Conservation (phyloP, 2,329 filamentous ascomycete species). For the Davidsoniella australis region DNA sequence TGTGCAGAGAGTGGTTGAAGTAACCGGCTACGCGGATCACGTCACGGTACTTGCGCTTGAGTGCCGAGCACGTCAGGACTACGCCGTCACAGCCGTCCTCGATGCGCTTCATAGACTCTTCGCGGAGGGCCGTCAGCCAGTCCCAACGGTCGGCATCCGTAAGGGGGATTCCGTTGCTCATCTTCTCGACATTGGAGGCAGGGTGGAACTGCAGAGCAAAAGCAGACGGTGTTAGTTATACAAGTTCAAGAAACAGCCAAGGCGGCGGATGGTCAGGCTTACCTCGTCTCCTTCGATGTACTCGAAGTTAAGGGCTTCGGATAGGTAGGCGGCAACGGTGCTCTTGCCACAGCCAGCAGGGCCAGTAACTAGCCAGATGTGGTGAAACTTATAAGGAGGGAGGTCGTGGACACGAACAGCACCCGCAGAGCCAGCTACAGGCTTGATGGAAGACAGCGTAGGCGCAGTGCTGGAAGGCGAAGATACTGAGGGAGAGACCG, state of each 20-base stretch:
- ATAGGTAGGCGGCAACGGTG: constrained; percentile 51
- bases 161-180: constrained; percentile 66
- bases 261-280: constrained; percentile 18
- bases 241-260: neutral
- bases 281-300: constrained; percentile 69
- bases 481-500: constrained; percentile 13
- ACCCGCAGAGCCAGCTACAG: neutral
- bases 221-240: constrained; percentile 15
- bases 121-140: constrained; percentile 69
- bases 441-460: constrained; percentile 8
- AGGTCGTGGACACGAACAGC: constrained; percentile 6
- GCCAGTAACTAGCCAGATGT: constrained; percentile 68
- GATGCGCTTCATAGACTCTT: constrained; percentile 43
- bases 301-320: constrained; percentile 43
- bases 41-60: constrained; percentile 95
- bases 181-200: constrained; percentile 71
- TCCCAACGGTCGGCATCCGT: constrained; percentile 94
- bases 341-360: constrained; percentile 68
- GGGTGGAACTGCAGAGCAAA: constrained; percentile 47
- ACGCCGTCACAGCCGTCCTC: constrained; percentile 49
- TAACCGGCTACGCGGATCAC: constrained; percentile 70
- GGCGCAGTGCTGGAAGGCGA: constrained; percentile 16
- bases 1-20: constrained; percentile 51
- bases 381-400: constrained; percentile 29
- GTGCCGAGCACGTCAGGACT: constrained; percentile 88